Base-by-base conservation (phyloP, 164 flowering plant genomes). In the Umbilicus rupestris region DNA sequence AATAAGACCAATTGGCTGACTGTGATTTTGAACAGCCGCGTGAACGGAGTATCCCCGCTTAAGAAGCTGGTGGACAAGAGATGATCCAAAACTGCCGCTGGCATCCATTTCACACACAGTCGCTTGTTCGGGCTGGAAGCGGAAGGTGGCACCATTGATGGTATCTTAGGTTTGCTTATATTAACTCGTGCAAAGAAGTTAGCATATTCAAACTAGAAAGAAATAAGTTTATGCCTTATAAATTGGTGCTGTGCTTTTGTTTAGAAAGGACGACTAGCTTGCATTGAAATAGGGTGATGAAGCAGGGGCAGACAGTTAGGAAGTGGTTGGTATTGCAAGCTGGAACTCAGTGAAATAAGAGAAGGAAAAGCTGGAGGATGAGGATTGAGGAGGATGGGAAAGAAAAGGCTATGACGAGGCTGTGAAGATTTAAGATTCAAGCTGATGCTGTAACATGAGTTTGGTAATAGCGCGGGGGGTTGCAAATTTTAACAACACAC, bases 21-120 rank as follows among this genome's bases (percentile, higher is more conserved):
- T 85, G 42, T 78, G 79, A 74, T 44, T 69, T 20, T 84, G 86
- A 28, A 85, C 69, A 0, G 90, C 88, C 9, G 97, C 97, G 59
- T 90, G 89, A 46, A 90, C 92, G 20, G 81, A 67, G 75, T 86
- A 90, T 58, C 89, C 89, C 41, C 80, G 70, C 22, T 71, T 72
- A 0, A 90, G 76, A 26, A 90, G 89, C 0, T 77, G 71, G 42
- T 73, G 15, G 33, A 67, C 69, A 30, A 67, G 69, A 22, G 63
- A 24, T 1, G 69, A 37, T 20, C 69, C 69, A 2, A 67, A 35
- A 4, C 30, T 30, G 22, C 63, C 47, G 14, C 63, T 39, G 35
- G 69, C 69, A 39, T 67, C 64, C 69, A 67, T 67, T 9, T 58
- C 70, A 33, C 70, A 68, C 28, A 67, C 49, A 35, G 60, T 46